A percentile compares a stretch with the other conserved stretches of the same genome.
phyloP scores from a whole-genome alignment of 805 yeast genomes.

The Grigorovia yakushimaensis region DNA sequence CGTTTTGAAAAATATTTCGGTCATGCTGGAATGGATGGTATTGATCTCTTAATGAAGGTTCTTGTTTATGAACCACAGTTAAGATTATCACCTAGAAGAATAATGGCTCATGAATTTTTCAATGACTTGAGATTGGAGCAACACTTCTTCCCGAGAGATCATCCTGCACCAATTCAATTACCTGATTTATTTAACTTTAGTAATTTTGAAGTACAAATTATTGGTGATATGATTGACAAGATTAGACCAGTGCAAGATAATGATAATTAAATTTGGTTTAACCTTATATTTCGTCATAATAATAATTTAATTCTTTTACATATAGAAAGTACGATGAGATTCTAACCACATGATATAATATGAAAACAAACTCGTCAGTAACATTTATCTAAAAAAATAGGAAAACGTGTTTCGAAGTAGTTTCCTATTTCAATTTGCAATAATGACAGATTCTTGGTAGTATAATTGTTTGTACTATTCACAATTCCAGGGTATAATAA shows the following conservation, averaged over 20 bases:
- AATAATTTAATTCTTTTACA: no score
- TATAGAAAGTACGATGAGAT: no score
- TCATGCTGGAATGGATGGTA: constrained; percentile 74
- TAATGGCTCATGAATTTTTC: constrained; percentile 82
- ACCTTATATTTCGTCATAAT: no score
- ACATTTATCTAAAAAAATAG: no score
- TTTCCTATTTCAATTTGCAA: no score
- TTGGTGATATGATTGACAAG: constrained; percentile 16
- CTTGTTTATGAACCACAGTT: constrained; percentile 84
- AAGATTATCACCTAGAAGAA: constrained; percentile 71
- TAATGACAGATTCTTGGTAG: no score
- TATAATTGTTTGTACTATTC: no score
- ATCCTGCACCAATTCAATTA: constrained; percentile 33
- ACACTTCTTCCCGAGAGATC: constrained; percentile 47
- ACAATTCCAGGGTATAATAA: no score
- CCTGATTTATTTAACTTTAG: constrained; percentile 59
- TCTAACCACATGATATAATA: no score
- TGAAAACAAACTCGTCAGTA: no score
- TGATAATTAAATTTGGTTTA: neutral
- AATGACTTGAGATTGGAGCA: constrained; percentile 63
- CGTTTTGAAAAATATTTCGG: constrained; percentile 59
- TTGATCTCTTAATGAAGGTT: constrained; percentile 71
- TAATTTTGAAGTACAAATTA: constrained; percentile 50
- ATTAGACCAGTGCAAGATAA: constrained; percentile 11
- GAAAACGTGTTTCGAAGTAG: no score